Percentiles rank a stretch among this genome's conserved stretches.
phyloP scores from a whole-genome alignment of 2,329 filamentous ascomycete genomes.

The Trichophaea hybrida region DNA sequence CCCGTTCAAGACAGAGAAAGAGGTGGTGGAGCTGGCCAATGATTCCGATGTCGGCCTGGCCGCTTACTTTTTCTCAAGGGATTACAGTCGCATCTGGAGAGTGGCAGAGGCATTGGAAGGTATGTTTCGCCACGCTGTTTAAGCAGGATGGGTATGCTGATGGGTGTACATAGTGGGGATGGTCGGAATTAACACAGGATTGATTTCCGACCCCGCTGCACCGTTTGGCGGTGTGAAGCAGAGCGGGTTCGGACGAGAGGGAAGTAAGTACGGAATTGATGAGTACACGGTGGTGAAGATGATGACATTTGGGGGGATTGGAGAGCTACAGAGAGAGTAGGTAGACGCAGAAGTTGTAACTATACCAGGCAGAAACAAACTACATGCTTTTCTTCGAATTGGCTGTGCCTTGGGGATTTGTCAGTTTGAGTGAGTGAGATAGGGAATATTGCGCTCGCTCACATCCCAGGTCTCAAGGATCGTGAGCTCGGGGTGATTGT shows the following conservation, averaged over 20 bases:
- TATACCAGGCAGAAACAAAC: not conserved
- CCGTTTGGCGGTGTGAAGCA: constrained; percentile 68
- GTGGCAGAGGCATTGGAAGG: constrained; percentile 54
- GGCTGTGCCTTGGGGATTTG: not conserved
- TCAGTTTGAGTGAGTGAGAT: too few relatives aligned
- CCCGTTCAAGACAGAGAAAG: constrained; percentile 73
- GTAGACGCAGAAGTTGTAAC: too few relatives aligned
- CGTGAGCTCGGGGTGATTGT: too few relatives aligned
- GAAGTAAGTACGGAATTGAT: constrained; percentile 59
- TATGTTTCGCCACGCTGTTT: constrained; percentile 8
- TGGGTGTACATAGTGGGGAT: constrained; percentile 47
- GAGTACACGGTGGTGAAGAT: constrained; percentile 66
- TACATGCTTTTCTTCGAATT: not conserved
- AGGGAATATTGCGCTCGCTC: too few relatives aligned
- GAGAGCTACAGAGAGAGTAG: constrained; percentile 11
- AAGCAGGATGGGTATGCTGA: not conserved
- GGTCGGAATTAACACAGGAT: constrained; percentile 69
- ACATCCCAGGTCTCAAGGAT: too few relatives aligned
- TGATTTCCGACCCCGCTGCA: constrained; percentile 25
- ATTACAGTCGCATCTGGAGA: constrained; percentile 45
- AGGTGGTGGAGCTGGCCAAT: constrained; percentile 77
- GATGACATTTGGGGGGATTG: constrained; percentile 35
- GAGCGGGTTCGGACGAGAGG: constrained; percentile 67
- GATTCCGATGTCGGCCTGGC: constrained; percentile 70
- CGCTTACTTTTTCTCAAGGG: constrained; percentile 75